Percentiles rank a stretch among this genome's conserved stretches.
phyloP scores from a whole-genome alignment of 306 rosid genomes.

The Casuarina glauca region DNA sequence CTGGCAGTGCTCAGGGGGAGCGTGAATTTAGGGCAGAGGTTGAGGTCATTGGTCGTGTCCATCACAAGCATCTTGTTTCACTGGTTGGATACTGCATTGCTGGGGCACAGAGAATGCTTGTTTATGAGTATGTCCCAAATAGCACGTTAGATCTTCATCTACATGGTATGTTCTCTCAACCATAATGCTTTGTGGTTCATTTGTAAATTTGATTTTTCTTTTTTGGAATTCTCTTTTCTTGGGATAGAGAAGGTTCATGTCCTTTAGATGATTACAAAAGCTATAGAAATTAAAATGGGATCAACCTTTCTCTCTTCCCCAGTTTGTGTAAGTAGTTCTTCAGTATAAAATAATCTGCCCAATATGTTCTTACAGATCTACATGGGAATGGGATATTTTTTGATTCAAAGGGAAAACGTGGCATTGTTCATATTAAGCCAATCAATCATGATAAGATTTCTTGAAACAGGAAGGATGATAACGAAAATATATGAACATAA shows the following conservation, averaged over 20 bases:
- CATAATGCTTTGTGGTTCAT: neutral
- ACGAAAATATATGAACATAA: neutral
- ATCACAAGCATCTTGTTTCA: slow-evolving; percentile 69
- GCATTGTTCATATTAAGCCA: neutral
- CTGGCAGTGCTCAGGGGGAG: slow-evolving; percentile 62
- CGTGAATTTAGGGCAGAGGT: slow-evolving; percentile 73
- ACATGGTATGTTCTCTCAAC: slow-evolving; percentile 41
- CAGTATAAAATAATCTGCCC: neutral
- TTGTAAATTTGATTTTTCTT: neutral
- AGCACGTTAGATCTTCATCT: slow-evolving; percentile 58
- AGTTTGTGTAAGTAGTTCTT: neutral
- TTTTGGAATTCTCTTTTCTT: neutral
- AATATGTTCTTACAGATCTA: neutral
- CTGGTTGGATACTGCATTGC: slow-evolving; percentile 60
- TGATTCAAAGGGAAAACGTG: neutral
- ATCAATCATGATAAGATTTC: neutral
- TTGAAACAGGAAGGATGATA: neutral
- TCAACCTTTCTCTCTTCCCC: too few species aligned
- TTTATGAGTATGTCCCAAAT: slow-evolving; percentile 61
- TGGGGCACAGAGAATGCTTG: slow-evolving; percentile 52
- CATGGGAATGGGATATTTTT: neutral
- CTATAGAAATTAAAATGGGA: neutral
- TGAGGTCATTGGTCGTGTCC: slow-evolving; percentile 65
- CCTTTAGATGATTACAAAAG: neutral
- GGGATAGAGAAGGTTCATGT: neutral